Evolutionary conservation across 768 basidiomycete genomes (phyloP), one percentile per base, ranked within the genome.

Genomic region (Myochromella boudieri): DNA sequence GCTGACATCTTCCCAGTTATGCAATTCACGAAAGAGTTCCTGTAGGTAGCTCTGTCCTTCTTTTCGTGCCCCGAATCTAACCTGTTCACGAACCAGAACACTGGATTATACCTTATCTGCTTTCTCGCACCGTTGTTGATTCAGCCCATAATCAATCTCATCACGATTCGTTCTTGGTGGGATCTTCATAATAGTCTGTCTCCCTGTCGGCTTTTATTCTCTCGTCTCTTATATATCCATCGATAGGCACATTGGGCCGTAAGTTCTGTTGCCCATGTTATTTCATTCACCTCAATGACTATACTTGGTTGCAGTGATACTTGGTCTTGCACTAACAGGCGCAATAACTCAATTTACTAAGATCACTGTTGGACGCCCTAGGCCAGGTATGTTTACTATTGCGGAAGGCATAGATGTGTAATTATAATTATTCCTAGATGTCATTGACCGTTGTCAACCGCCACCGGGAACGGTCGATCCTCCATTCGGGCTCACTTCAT

Each of bases 111-210:
- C 54, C 52, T 81, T 10, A 80, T 84, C 41, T 68, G 68, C 42
- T 64, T 77, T 44, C 79, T 84, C 2, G 74, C 88, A 2, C 95
- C 95, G 0, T 61, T 91, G 17, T 57, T 82, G 36, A 67, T 92
- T 33, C 82, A 91, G 58, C 74, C 84, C 15, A 54, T 82, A 15
- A 75, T 95, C 55, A 89, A 90, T 55, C 48, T 82, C 17, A 39
- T 88, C 11, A 85, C 91, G 17, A 71, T 91, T 22, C 78, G 86
- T n/a, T 86, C 83, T 2, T 83, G 82, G 72, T 97, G 94, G 93
- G 95, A 97, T 59, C 69, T 87, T 24, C 95, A 97, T 60, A 85
- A 81, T 57, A 74, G 86, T 67, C 53, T 63, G 67, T 50, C 14
- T 60, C 42, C 44, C 44, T 32, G 39, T 37, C 37, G 49, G 31